Percentiles rank a stretch among this genome's conserved stretches.
Conservation (phyloP, 1,139 yeast species). For the Taiozyma sp. region DNA sequence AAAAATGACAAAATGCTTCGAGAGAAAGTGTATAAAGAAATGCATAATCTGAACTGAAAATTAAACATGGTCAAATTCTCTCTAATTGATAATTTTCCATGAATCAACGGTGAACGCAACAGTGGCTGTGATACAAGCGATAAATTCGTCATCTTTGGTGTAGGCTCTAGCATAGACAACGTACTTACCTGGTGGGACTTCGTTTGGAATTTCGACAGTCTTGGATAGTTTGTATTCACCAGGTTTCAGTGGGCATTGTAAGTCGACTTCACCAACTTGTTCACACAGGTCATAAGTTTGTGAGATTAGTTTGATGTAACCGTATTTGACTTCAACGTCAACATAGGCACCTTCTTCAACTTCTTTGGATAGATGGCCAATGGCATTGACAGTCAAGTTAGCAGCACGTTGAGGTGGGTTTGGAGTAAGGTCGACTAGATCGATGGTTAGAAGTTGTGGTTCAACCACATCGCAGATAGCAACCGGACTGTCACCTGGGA, state of each 20-base stretch:
- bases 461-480: slow-evolving; percentile 64
- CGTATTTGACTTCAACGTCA: slow-evolving; percentile 88
- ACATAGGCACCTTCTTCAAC: slow-evolving; percentile 87
- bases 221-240: slow-evolving; percentile 68
- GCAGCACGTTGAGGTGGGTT: slow-evolving; percentile 86
- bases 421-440: slow-evolving; percentile 60
- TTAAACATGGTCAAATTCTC: neutral
- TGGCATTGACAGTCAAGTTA: slow-evolving; percentile 73
- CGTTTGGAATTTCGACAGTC: slow-evolving; percentile 79
- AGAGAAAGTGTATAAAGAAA: slow-evolving; percentile 1
- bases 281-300: slow-evolving; percentile 91
- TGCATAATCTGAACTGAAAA: neutral
- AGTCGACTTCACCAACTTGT: slow-evolving; percentile 74
- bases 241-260: slow-evolving; percentile 70
- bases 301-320: slow-evolving; percentile 80
- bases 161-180: slow-evolving; percentile 84
- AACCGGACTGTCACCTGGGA: slow-evolving; percentile 90
- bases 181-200: slow-evolving; percentile 94
- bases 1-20: neutral
- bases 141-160: slow-evolving; percentile 72
- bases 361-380: slow-evolving; percentile 52
- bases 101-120: slow-evolving; percentile 51
- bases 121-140: slow-evolving; percentile 82
- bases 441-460: slow-evolving; percentile 60
- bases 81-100: slow-evolving; percentile 19